Base-by-base conservation (phyloP, 345 rosid genomes). In the Psidium friedrichsthalianum region DNA sequence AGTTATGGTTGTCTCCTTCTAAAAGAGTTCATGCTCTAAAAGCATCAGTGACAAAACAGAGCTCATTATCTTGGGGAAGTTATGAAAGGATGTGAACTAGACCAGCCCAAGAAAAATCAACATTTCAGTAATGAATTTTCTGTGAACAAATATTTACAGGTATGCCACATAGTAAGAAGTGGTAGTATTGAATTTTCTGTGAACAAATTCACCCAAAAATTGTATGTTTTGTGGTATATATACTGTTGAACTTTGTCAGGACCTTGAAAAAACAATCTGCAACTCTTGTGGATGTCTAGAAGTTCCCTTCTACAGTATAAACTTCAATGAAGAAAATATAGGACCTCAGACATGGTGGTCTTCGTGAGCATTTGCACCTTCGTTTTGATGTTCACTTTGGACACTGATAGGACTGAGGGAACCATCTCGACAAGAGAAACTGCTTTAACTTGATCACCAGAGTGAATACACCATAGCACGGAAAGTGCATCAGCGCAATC, bases 401-500 rank as follows among this genome's bases (percentile, higher is more conserved):
- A 74, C 93, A 90, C 86, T 88, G 95, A 85, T 95, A 95, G 74
- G 98, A 93, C 55, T 92, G 93, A 6, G 93, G 95, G 86, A 95
- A 95, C 99, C 97, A 94, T 90, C 90, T 95, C 59, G 90, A 86
- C 82, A 95, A 88, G 36, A 92, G 86, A n/a, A 85, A 83, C 87
- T 93, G 95, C 88, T 97, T 97, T 88, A 95, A 92, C 94, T 91
- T 97, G 78, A 97, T 88, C 29, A 91, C 85, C 86, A 95, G 89
- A 29, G 92, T 89, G 81, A 94, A 97, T 8, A 88, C 87, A 32
- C 95, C 96, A n/a, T n/a, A n/a, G n/a, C n/a, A n/a, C n/a, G n/a
- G n/a, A n/a, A n/a, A n/a, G n/a, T n/a, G n/a, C n/a, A 97, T 93
- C 89, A 94, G 91, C 74, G 94, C 98, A 57, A 94, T 98, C 25